Base-by-base conservation (phyloP, 495 filamentous ascomycete species). In the Aspergillus funiculosus region DNA sequence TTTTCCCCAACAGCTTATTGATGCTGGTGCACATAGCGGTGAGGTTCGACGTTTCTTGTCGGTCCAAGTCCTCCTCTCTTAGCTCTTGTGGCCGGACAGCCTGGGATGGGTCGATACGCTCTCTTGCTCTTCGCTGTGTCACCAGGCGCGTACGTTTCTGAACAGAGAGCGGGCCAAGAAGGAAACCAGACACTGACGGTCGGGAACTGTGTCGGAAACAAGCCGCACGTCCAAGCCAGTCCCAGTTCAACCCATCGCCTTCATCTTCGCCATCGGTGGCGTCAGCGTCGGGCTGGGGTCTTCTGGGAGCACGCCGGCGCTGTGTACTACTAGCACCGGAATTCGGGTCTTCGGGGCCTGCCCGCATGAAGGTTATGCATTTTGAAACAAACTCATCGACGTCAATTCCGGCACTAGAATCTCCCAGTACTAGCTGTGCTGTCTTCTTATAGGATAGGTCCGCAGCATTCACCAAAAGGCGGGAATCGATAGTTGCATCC, bases 331-430 rank as follows among this genome's bases (percentile, higher is more conserved):
- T 57, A 2, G 45, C 37, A 6, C 46, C 22, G 2, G 43, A 38
- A 14, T 59, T 50, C 17, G 57, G 51, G 25, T 57, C 54, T 32
- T 44, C 58, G 2, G 57, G 66, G 24, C 80, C 82, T 8, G 73
- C 65, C 10, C 79, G 76, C 94, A 98, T 98, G 59, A 83, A 97
- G 1, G 74, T 76, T 35, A 94, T 86, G 59, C 85, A 91, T 61
- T 94, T 95, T 0, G 86, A 86, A 6, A 97, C 83, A 56, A 97
- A 96, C 49, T 95, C 87, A 51, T 97, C 91, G 0, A 94, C 76
- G 54, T 98, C 94, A 18, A 98, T 69, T 2, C 89, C 86, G 25
- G 80, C 77, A 5, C 75, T 73, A 4, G 72, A 57, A 44, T 82
- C 81, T 6, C 89, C 91, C 1, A 84, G 66, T 3, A 82, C 81